Conservation (phyloP, 305 asterid species). For the Ilex paraguariensis region DNA sequence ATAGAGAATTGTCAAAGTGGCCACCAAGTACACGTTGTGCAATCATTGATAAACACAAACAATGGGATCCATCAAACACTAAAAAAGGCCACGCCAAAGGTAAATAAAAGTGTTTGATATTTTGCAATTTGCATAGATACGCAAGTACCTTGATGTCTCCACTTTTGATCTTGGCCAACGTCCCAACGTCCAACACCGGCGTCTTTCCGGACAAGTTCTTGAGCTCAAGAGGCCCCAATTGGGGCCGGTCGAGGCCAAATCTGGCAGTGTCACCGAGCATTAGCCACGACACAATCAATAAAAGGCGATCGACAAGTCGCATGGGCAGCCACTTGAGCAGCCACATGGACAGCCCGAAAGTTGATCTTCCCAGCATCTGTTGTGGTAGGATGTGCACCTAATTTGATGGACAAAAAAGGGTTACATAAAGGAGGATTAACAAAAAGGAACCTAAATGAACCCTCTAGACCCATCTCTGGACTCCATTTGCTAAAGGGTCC, state of each 20-base stretch:
- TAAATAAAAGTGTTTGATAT: constrained; percentile 14
- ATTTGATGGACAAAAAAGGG: not conserved
- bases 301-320: constrained; percentile 59
- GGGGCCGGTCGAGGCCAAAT: constrained; percentile 70
- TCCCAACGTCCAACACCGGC: constrained; percentile 88
- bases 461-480: constrained; percentile 9
- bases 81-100: constrained; percentile 1
- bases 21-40: constrained; percentile 9
- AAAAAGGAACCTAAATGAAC: too few species aligned
- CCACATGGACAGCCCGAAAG: constrained; percentile 93
- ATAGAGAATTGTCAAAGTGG: not conserved
- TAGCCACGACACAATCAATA: constrained; percentile 50
- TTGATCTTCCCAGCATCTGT: constrained; percentile 85
- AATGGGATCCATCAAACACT: constrained; percentile 33
- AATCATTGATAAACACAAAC: constrained; percentile 28
- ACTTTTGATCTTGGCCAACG: constrained; percentile 77
- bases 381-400: constrained; percentile 93
- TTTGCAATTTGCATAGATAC: constrained; percentile 4
- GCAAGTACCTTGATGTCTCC: constrained; percentile 74
- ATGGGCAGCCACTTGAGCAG: constrained; percentile 89
- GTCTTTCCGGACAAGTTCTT: constrained; percentile 78
- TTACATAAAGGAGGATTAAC: not conserved
- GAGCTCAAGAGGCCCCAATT: constrained; percentile 61
- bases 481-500: constrained; percentile 9
- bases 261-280: constrained; percentile 66